Evolutionary conservation across 2,329 filamentous ascomycete genomes (phyloP), one percentile per base, ranked within the genome.

Genomic region (Ophiocordyceps camponoti-saundersi): DNA sequence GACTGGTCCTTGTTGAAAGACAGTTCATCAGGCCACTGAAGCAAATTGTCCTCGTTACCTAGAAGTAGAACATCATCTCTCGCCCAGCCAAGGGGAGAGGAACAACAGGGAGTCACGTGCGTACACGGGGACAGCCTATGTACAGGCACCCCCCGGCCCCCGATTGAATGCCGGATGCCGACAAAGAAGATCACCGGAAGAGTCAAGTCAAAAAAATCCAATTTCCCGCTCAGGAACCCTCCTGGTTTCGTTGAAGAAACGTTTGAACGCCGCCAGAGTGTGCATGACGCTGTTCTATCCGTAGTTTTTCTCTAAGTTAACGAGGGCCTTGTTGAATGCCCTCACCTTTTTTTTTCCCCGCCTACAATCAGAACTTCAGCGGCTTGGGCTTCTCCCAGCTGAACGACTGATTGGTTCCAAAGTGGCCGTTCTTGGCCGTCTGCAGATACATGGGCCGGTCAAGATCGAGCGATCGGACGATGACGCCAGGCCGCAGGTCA

Each of bases 361-460:
- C 34, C 16, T 39, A 18, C 16, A 39, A 39, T 79, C 95, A 96
- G 70, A 86, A 83, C 71, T 85, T 89, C 63, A 98, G 85, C 57
- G 75, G 60, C 85, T 95, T 95, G 63, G 92, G 90, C 80, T 96
- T 79, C 81, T 98, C 92, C 92, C 92, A 98, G 70, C 74, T 80
- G 79, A 98, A 98, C 68, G 68, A 74, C 79, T 95, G 92, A 85
- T 95, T 92, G 70, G 88, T 94, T 56, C 75, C 75, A 72, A 98
- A 98, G 80, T 98, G 92, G 60, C 92, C 92, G 73, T 96, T 96
- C 85, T 95, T 95, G 71, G 92, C 92, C 49, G 92, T 98, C 75
- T 90, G 79, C 78, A 80, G 80, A 82, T 98, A 98, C 75, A 96
- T 95, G 64, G 92, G 92, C 71, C 88, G 87, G 68, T 80, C 83